Evolutionary conservation across 2,329 filamentous ascomycete species (phyloP).

Genomic region (Fusarium annulatum): DNA sequence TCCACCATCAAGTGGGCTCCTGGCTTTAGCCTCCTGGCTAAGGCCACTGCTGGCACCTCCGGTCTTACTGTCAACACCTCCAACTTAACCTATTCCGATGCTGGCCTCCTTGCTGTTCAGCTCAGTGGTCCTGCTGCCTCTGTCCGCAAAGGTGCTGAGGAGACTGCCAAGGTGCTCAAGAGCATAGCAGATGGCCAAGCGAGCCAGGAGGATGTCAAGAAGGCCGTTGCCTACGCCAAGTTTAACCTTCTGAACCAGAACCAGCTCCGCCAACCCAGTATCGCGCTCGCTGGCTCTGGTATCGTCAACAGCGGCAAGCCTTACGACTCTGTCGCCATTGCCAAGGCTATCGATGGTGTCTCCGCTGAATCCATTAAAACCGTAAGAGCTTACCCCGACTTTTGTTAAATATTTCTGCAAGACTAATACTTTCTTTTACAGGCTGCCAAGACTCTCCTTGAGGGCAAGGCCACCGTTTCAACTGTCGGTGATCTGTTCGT

Average conservation of each 20-base stretch:
- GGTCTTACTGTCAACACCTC: constrained; percentile 77
- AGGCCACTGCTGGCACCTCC: constrained; percentile 75
- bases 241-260: constrained; percentile 88
- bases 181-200: constrained; percentile 80
- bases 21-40: constrained; percentile 90
- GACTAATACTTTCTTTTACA: constrained; percentile 56
- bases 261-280: constrained; percentile 79
- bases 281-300: constrained; percentile 86
- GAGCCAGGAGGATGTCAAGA: constrained; percentile 86
- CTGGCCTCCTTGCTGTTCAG: constrained; percentile 87
- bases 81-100: constrained; percentile 91
- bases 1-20: constrained; percentile 95
- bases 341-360: constrained; percentile 82
- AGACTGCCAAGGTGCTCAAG: constrained; percentile 85
- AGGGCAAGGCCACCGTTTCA: constrained; percentile 88
- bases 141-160: constrained; percentile 78
- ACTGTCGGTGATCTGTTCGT: constrained; percentile 91
- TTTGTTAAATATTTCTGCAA: constrained; percentile 40
- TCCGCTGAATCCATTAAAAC: constrained; percentile 86
- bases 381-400: constrained; percentile 64
- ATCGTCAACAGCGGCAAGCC: constrained; percentile 84
- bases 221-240: constrained; percentile 92
- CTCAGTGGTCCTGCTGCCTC: constrained; percentile 79
- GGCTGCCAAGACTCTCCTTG: constrained; percentile 88
- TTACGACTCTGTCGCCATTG: constrained; percentile 83